Percentiles rank a stretch among this genome's conserved stretches.
Evolutionary conservation across 371 early-diverging fungal species (phyloP).

Genomic region (Syncephalastrum racemosum): DNA sequence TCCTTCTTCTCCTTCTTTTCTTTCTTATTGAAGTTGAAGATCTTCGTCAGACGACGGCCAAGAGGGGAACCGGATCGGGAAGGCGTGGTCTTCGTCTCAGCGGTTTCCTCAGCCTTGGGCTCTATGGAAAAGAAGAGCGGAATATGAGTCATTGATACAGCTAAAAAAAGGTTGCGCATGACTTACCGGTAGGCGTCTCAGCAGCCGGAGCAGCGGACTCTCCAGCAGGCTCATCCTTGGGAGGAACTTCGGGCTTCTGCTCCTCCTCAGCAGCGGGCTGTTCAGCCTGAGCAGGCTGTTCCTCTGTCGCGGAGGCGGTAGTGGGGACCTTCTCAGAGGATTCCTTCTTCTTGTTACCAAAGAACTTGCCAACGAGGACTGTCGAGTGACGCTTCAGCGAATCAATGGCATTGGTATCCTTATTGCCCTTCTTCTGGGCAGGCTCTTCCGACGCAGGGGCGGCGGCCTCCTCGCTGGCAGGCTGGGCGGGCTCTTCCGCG

Average conservation of each 20-base stretch:
- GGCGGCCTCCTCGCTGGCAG: too few species aligned
- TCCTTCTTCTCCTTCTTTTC: slow-evolving; percentile 13
- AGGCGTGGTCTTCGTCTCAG: not conserved
- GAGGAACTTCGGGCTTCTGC: too few species aligned
- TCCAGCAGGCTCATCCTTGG: too few species aligned
- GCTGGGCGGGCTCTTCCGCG: not conserved
- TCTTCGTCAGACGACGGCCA: slow-evolving; percentile 7
- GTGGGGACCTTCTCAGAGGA: slow-evolving; percentile 12
- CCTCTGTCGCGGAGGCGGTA: slow-evolving; percentile 2
- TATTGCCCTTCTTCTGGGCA: slow-evolving; percentile 5
- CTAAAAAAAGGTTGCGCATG: too few species aligned
- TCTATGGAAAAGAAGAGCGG: too few species aligned
- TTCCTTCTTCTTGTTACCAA: slow-evolving; percentile 28
- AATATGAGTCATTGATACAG: too few species aligned
- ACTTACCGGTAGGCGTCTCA: slow-evolving; percentile 4
- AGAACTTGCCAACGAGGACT: slow-evolving; percentile 31
- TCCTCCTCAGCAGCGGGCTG: slow-evolving; percentile 2
- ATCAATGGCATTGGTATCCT: slow-evolving; percentile 31
- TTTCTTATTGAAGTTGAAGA: slow-evolving; percentile 9
- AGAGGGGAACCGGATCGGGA: slow-evolving; percentile 2
- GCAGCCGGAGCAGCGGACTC: slow-evolving; percentile 3
- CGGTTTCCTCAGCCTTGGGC: too few species aligned
- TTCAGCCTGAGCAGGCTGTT: slow-evolving; percentile 8
- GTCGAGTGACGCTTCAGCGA: slow-evolving; percentile 34
- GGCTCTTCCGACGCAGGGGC: slow-evolving; percentile 6